Percentiles rank a stretch among this genome's conserved stretches.
Conservation (phyloP, 2,329 filamentous ascomycete genomes). For the Verticillium albo-atrum region DNA sequence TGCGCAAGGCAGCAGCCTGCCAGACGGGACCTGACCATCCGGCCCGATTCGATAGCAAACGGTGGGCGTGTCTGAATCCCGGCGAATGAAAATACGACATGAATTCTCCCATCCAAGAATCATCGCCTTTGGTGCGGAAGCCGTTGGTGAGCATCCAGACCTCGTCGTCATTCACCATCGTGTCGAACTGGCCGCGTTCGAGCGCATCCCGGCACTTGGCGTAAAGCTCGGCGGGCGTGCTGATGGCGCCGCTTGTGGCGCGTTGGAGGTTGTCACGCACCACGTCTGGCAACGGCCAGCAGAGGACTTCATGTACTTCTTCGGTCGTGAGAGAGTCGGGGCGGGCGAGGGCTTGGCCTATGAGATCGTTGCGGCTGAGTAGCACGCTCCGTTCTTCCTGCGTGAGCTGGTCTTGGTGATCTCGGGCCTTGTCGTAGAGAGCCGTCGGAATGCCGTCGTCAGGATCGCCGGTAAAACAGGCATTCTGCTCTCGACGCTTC, state of each 20-base stretch:
- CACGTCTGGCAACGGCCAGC: conserved; percentile 8
- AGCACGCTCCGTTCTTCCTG: conserved; percentile 9
- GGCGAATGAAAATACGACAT: not conserved
- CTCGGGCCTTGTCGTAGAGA: conserved; percentile 12
- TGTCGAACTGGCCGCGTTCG: not conserved
- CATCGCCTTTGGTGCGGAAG: not conserved
- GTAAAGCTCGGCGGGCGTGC: conserved; percentile 1
- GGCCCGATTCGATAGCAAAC: not conserved
- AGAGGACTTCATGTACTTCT: conserved; percentile 7
- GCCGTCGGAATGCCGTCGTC: conserved; percentile 1
- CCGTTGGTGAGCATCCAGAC: not conserved
- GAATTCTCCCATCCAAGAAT: not conserved
- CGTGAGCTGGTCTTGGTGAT: conserved; percentile 11
- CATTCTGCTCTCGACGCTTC: not conserved
- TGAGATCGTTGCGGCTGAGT: conserved; percentile 11
- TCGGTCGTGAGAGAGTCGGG: conserved; percentile 7
- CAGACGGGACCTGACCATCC: not conserved
- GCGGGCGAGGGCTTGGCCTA: conserved; percentile 9
- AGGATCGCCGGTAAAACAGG: not conserved
- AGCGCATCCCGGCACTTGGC: conserved; percentile 2
- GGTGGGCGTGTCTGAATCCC: not conserved
- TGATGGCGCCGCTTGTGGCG: not conserved
- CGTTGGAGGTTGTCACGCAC: conserved; percentile 4
- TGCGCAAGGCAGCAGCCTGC: not conserved
- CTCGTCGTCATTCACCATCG: not conserved